A percentile compares a stretch with the other conserved stretches of the same genome.
Conservation (phyloP, 1,284 basidiomycete genomes). For the Microstroma glucosiphilum region DNA sequence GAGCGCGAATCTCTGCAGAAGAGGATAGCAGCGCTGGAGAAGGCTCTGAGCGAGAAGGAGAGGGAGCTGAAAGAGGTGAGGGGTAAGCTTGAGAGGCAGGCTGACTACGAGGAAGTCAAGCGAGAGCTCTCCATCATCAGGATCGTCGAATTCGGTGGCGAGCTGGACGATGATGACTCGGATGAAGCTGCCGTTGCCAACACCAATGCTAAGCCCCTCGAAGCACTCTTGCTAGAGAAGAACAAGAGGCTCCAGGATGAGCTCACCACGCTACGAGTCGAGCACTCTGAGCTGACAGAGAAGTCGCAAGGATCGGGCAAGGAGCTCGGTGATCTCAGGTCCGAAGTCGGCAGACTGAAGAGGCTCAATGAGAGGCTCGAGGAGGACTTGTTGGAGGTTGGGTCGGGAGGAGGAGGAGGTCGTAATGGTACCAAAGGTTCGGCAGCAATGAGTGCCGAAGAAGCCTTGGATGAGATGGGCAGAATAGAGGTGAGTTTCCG, state of each 20-base stretch:
- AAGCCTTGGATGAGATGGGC: conserved; percentile 18
- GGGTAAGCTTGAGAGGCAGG: conserved; percentile 20
- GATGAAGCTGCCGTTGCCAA: background rate
- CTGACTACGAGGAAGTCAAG: conserved; percentile 74
- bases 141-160: conserved; percentile 37
- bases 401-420: conserved; percentile 51
- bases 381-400: conserved; percentile 75
- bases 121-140: conserved; percentile 39
- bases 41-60: conserved; percentile 63
- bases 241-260: conserved; percentile 92
- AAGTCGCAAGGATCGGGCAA: conserved; percentile 53
- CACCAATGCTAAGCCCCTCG: conserved; percentile 69
- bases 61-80: conserved; percentile 69
- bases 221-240: conserved; percentile 82
- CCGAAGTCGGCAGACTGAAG: conserved; percentile 70
- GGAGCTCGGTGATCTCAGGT: conserved; percentile 60
- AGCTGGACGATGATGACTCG: conserved; percentile 54
- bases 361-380: conserved; percentile 81
- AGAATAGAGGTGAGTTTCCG: conserved; percentile 4
- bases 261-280: conserved; percentile 83
- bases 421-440: conserved; percentile 18
- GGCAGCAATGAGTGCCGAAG: conserved; percentile 13
- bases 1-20: background rate
- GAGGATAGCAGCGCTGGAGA: conserved; percentile 4
- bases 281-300: conserved; percentile 19